Conservation (phyloP, 2,329 filamentous ascomycete genomes). For the Phyllachora maydis region DNA sequence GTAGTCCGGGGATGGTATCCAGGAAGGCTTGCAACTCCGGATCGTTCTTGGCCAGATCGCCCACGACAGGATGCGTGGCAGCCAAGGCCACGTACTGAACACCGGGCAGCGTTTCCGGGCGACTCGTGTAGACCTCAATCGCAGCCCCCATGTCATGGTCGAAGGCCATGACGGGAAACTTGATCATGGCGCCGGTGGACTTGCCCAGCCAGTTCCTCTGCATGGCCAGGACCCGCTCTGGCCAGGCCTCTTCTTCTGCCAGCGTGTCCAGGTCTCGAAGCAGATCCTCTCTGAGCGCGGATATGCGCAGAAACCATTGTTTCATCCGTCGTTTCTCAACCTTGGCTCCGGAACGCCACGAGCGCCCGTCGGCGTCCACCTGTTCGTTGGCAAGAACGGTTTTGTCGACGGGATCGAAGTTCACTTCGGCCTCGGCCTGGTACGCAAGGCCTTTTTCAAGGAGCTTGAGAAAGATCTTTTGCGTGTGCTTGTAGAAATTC, state of each 20-base stretch:
- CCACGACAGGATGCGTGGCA: constrained; percentile 48
- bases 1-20: constrained; percentile 33
- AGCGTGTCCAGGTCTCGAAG: constrained; percentile 51
- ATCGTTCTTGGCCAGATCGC: constrained; percentile 35
- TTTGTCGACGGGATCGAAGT: constrained; percentile 77
- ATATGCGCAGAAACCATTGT: constrained; percentile 84
- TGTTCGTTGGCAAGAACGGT: constrained; percentile 87
- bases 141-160: constrained; percentile 18
- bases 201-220: constrained; percentile 79
- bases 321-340: constrained; percentile 62
- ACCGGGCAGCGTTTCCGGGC: constrained; percentile 71
- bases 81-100: constrained; percentile 73
- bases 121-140: constrained; percentile 64
- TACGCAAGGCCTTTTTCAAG: constrained; percentile 59
- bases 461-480: constrained; percentile 64
- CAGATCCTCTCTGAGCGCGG: constrained; percentile 52
- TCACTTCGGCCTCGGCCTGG: constrained; percentile 66
- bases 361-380: constrained; percentile 67
- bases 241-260: constrained; percentile 47
- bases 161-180: constrained; percentile 38
- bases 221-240: constrained; percentile 63
- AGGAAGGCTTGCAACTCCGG: constrained; percentile 46
- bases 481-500: constrained; percentile 75
- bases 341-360: constrained; percentile 72
- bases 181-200: constrained; percentile 51